Percentiles rank a stretch among this genome's conserved stretches.
Conservation (phyloP, 495 filamentous ascomycete species). For the Mytilinidion resinicola region DNA sequence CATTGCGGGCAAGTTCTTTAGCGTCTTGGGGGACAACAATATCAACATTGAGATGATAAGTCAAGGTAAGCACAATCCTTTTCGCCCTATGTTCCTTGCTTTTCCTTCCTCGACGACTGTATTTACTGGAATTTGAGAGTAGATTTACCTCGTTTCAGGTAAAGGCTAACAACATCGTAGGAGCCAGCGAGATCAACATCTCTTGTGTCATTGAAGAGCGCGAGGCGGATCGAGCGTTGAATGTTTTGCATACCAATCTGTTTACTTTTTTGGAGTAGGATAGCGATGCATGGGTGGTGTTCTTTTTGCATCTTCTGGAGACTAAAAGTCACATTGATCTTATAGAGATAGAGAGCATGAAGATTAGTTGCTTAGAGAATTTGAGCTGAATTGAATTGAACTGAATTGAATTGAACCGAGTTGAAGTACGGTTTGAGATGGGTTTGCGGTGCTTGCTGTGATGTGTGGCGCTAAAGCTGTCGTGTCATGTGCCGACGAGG, state of each 20-base stretch:
- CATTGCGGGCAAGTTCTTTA: slow-evolving; percentile 65
- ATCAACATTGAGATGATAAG: slow-evolving; percentile 98
- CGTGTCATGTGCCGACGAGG: no score
- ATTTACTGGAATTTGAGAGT: background rate
- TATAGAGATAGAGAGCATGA: no score
- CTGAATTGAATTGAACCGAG: no score
- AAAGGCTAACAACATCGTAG: no score
- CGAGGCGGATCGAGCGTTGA: slow-evolving; percentile 85
- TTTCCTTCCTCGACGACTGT: background rate
- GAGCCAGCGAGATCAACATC: slow-evolving; percentile 97
- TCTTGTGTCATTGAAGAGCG: slow-evolving; percentile 91
- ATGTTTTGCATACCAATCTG: slow-evolving; percentile 87
- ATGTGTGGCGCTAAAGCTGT: no score
- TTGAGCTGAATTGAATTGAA: no score
- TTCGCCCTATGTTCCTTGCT: slow-evolving; percentile 14
- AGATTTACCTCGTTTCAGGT: no score
- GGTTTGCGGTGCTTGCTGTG: no score
- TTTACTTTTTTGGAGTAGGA: slow-evolving; percentile 50
- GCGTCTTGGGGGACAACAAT: slow-evolving; percentile 73
- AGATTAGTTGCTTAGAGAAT: no score
- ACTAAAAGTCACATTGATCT: no score
- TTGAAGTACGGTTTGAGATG: no score
- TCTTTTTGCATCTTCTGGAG: background rate
- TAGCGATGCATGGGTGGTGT: slow-evolving; percentile 18
- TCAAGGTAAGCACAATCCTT: slow-evolving; percentile 58